Percentiles rank a stretch among this genome's conserved stretches.
These are phyloP conservation scores for Kentomonas sorsogonicus DNA, from an alignment of 208 protist genomes.

Conservation along the genomic window DNA sequence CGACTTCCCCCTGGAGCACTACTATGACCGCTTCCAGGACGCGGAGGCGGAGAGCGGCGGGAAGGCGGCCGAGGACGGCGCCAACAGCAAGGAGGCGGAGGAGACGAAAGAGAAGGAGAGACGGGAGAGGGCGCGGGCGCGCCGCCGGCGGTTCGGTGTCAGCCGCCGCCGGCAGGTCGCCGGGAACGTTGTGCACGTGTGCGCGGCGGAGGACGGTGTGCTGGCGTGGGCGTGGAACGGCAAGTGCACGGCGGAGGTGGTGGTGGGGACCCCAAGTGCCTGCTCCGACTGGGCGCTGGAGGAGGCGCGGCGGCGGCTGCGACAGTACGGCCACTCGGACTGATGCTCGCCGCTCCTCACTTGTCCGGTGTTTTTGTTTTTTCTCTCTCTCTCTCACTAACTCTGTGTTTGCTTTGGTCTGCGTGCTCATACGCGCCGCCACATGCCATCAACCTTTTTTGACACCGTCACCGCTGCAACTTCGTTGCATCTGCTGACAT, in stretches of 20 bases:
- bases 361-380: no score
- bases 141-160: neutral
- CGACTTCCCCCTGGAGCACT: no score
- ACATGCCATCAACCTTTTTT: no score
- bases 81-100: neutral
- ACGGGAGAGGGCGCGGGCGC: neutral
- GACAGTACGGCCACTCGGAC: neutral
- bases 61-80: no score
- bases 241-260: slow-evolving; percentile 60
- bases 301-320: neutral
- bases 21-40: no score
- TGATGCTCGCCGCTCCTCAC: no score
- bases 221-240: slow-evolving; percentile 61
- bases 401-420: no score
- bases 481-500: neutral
- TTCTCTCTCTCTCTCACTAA: no score
- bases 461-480: neutral
- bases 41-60: no score
- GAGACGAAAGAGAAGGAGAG: neutral
- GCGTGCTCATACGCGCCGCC: no score
- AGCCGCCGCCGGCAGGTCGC: neutral
- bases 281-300: slow-evolving; percentile 40
- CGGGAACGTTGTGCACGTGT: slow-evolving; percentile 26
- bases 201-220: slow-evolving; percentile 40
- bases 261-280: slow-evolving; percentile 71